Conservation (phyloP, 768 basidiomycete species). For the Xerocomellus amylosporus region DNA sequence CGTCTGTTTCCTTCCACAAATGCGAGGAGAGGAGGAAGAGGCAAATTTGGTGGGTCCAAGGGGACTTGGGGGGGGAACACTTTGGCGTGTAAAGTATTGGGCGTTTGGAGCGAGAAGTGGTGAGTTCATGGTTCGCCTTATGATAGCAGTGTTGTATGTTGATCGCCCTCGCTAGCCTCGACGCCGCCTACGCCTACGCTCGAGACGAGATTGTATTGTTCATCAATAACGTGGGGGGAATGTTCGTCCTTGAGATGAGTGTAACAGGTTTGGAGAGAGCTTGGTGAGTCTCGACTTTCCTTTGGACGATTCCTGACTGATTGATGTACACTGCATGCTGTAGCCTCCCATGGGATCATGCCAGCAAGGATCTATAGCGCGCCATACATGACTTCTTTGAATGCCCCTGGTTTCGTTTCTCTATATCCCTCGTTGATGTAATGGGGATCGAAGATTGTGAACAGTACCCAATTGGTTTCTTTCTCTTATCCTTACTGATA, state of each 20-base stretch:
- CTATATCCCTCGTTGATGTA: conserved; percentile 49
- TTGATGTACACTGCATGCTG: not conserved
- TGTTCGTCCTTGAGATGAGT: conserved; percentile 51
- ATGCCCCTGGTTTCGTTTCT: conserved; percentile 61
- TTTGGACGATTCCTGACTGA: not conserved
- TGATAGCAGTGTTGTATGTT: conserved; percentile 3
- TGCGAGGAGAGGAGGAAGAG: conserved; percentile 5
- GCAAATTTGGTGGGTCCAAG: conserved; percentile 45
- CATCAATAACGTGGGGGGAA: conserved; percentile 55
- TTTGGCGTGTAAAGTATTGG: conserved; percentile 56
- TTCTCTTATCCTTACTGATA: not conserved
- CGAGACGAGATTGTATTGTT: conserved; percentile 41
- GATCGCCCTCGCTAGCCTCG: not conserved
- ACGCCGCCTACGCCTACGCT: conserved; percentile 9
- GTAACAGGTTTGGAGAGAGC: conserved; percentile 43
- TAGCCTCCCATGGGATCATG: conserved; percentile 31
- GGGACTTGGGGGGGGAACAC: conserved; percentile 46
- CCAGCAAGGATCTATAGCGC: conserved; percentile 46
- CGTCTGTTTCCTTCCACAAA: conserved; percentile 42
- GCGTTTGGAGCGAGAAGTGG: conserved; percentile 38
- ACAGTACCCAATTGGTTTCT: not conserved
- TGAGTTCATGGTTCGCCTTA: conserved; percentile 22
- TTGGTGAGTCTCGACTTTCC: conserved; percentile 35
- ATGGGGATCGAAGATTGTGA: conserved; percentile 26
- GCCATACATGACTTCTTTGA: conserved; percentile 57